Base-by-base conservation (phyloP, 2,329 filamentous ascomycete genomes). In the Colletotrichum endophyticum region DNA sequence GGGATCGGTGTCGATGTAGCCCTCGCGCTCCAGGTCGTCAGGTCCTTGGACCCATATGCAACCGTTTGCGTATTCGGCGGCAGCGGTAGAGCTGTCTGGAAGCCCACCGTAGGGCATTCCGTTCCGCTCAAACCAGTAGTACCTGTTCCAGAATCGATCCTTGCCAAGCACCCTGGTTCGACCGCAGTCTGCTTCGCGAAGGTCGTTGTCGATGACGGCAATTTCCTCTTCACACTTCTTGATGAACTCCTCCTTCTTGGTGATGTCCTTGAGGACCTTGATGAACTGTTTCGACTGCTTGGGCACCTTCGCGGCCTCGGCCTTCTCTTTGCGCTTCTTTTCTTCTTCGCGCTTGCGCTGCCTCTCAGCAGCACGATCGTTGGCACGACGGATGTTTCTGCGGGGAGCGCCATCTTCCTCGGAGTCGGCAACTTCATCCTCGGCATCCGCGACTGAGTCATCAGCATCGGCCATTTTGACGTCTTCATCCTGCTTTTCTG, bases 51-150 rank as follows among this genome's bases (percentile, higher is more conserved):
- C 93, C 97, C 97, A 99, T 73, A 99, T 91, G 75, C 96, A 95
- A 11, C 95, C 97, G 83, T 99, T 99, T 56, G 96, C 96, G 82
- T 99, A 99, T 11, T 92, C 93, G 27, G 96, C 96, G 62, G 93
- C 89, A 1, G 95, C 94, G 2, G 96, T 99, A 19, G 96, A 98
- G 84, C 95, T 98, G 78, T 91, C 92, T 0, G 96, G 96, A 72
- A 98, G 89, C 6, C 97, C 97, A 36, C 91, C 95, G 81, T 96
- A 98, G 0, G 97, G 97, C 96, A 99, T 99, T 28, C 96, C 97
- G 82, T 99, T 99, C 78, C 96, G 94, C 86, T 99, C 97, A 84
- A 99, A 98, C 96, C 97, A 99, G 88, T 98, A 99, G 85, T 99
- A 99, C 70, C 96, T 92, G 85, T 99, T 99, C 93, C 96, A 98